Conservation (phyloP, 805 yeast genomes). For the Barnettozyma botsteinii region DNA sequence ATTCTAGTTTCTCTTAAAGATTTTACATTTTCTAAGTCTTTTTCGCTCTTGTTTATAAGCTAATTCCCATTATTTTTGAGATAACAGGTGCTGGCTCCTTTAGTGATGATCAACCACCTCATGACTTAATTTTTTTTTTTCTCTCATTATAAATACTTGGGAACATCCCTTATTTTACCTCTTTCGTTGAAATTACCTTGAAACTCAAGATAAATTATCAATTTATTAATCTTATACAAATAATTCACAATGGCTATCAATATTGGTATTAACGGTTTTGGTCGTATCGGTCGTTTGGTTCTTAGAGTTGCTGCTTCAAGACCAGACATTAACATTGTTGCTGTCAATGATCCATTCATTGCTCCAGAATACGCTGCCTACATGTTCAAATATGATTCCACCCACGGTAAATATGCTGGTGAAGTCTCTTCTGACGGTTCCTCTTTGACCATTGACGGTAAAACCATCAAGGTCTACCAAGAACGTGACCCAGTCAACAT, state of each 20-base stretch:
- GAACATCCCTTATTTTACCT: background rate
- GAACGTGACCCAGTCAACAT: conserved; percentile 63
- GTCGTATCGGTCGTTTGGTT: conserved; percentile 67
- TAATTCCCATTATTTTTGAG: too few relatives aligned
- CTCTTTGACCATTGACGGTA: conserved; percentile 48
- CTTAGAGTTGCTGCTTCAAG: conserved; percentile 55
- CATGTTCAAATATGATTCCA: conserved; percentile 72
- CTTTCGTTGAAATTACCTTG: too few relatives aligned
- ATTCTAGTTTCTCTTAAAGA: too few relatives aligned
- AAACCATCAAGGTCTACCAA: conserved; percentile 45
- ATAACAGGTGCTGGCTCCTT: background rate
- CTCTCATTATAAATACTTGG: background rate
- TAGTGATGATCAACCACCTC: conserved; percentile 8
- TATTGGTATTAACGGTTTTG: conserved; percentile 70
- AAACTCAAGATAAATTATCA: background rate
- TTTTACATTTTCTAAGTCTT: too few relatives aligned
- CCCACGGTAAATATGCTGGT: conserved; percentile 61
- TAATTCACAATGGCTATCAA: conserved; percentile 39
- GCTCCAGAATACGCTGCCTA: conserved; percentile 64
- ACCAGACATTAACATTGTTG: conserved; percentile 51
- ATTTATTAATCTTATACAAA: background rate
- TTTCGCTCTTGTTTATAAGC: too few relatives aligned
- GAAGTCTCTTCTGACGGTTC: conserved; percentile 49
- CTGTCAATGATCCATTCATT: conserved; percentile 66
- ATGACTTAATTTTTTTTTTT: background rate